Conservation (phyloP, 805 yeast species). For the Brettanomyces sp. region DNA sequence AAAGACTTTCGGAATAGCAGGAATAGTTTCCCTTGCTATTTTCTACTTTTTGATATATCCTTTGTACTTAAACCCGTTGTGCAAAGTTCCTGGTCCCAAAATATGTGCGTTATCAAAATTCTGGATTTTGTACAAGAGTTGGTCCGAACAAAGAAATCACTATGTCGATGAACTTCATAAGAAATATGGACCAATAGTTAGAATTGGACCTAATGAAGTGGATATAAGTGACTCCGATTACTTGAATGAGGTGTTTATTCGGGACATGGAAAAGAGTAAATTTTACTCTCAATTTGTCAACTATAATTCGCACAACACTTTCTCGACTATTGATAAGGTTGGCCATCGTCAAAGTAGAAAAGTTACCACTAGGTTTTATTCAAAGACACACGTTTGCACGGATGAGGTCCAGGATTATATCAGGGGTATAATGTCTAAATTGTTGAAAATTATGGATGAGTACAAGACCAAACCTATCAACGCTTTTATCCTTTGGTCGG, state of each 20-base stretch:
- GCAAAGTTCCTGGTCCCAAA: slow-evolving; percentile 50
- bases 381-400: slow-evolving; percentile 32
- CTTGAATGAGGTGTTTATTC: slow-evolving; percentile 46
- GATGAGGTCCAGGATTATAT: slow-evolving; percentile 25
- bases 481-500: slow-evolving; percentile 54
- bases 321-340: slow-evolving; percentile 42
- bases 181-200: slow-evolving; percentile 52
- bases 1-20: not conserved
- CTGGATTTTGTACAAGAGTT: slow-evolving; percentile 32
- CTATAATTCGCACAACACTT: slow-evolving; percentile 51
- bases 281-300: slow-evolving; percentile 55
- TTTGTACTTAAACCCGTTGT: slow-evolving; percentile 37
- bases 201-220: slow-evolving; percentile 53
- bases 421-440: slow-evolving; percentile 23
- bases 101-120: slow-evolving; percentile 36
- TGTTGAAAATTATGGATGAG: slow-evolving; percentile 16
- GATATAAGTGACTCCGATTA: slow-evolving; percentile 44
- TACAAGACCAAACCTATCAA: slow-evolving; percentile 30
- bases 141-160: slow-evolving; percentile 40
- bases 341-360: slow-evolving; percentile 36
- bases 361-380: slow-evolving; percentile 31
- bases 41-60: slow-evolving; percentile 31
- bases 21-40: slow-evolving; percentile 1
- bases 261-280: slow-evolving; percentile 43
- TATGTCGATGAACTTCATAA: slow-evolving; percentile 42